Conservation (phyloP, 176 grass and related monocot species). For the Zea luxurians region DNA sequence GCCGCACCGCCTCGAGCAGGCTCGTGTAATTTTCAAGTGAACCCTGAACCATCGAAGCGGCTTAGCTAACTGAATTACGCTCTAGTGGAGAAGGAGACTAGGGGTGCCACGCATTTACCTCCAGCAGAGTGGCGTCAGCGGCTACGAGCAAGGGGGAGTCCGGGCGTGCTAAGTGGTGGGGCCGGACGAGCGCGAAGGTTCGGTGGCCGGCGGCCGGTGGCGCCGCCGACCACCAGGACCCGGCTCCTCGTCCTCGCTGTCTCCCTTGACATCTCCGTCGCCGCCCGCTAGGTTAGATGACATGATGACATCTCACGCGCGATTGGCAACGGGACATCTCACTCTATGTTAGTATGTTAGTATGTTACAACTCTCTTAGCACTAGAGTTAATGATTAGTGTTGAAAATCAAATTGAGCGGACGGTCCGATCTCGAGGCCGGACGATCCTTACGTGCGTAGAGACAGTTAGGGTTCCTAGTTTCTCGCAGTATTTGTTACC, state of each 20-base stretch:
- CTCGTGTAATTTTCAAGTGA: constrained; percentile 69
- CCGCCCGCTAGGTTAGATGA: too few relatives aligned
- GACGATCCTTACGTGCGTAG: too few relatives aligned
- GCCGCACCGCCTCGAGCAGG: constrained; percentile 63
- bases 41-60: constrained; percentile 52
- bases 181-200: constrained; percentile 70
- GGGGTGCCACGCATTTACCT: constrained; percentile 44
- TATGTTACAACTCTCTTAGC: too few relatives aligned
- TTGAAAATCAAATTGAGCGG: too few relatives aligned
- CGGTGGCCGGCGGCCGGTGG: constrained; percentile 63
- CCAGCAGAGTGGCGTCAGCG: constrained; percentile 57
- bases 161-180: constrained; percentile 44
- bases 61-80: not conserved
- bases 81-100: not conserved
- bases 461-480: too few relatives aligned
- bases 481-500: too few relatives aligned
- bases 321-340: too few relatives aligned
- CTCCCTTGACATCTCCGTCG: constrained; percentile 33
- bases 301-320: too few relatives aligned
- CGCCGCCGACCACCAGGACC: constrained; percentile 70
- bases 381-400: too few relatives aligned
- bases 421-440: too few relatives aligned
- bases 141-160: constrained; percentile 30
- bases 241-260: constrained; percentile 50
- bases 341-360: too few relatives aligned